A percentile compares a stretch with the other conserved stretches of the same genome.
phyloP scores from a whole-genome alignment of 805 yeast species.

The Pachysolen tannophilus region DNA sequence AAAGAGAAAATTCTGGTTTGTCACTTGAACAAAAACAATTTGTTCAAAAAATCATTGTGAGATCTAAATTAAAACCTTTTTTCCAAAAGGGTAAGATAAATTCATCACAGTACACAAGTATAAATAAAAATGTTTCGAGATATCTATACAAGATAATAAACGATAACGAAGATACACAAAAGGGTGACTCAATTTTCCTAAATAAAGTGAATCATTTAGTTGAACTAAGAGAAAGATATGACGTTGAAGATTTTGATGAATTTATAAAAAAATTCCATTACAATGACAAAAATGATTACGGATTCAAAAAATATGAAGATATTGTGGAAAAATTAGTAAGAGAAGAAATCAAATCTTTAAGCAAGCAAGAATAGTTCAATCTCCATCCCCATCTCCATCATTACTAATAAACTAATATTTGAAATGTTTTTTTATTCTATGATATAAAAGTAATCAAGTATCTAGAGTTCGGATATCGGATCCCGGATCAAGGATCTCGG shows the following conservation, averaged over 20 bases:
- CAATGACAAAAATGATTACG: too few species aligned
- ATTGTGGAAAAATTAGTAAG: conserved; percentile 1
- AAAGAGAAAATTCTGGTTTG: conserved; percentile 6
- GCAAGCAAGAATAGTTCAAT: conserved; percentile 3
- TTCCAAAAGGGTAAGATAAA: conserved; percentile 29
- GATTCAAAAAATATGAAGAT: not conserved
- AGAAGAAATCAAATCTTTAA: conserved; percentile 1
- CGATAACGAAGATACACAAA: too few species aligned
- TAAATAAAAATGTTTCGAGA: conserved; percentile 59
- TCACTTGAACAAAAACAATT: conserved; percentile 38
- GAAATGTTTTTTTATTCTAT: too few species aligned
- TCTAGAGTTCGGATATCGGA: too few species aligned
- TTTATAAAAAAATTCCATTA: conserved; percentile 14
- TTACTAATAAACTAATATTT: too few species aligned
- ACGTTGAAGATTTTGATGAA: conserved; percentile 12
- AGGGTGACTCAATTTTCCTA: conserved; percentile 11
- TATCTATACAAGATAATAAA: conserved; percentile 34
- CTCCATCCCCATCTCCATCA: conserved; percentile 2
- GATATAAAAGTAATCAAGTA: too few species aligned
- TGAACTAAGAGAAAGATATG: conserved; percentile 23
- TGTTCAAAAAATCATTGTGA: conserved; percentile 49
- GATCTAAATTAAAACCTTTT: conserved; percentile 41
- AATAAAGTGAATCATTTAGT: conserved; percentile 18
- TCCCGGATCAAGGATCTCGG: too few species aligned
- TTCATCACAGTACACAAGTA: conserved; percentile 35